Base-by-base conservation (phyloP, 176 grass and related monocot genomes). In the Ensete ventricosum region DNA sequence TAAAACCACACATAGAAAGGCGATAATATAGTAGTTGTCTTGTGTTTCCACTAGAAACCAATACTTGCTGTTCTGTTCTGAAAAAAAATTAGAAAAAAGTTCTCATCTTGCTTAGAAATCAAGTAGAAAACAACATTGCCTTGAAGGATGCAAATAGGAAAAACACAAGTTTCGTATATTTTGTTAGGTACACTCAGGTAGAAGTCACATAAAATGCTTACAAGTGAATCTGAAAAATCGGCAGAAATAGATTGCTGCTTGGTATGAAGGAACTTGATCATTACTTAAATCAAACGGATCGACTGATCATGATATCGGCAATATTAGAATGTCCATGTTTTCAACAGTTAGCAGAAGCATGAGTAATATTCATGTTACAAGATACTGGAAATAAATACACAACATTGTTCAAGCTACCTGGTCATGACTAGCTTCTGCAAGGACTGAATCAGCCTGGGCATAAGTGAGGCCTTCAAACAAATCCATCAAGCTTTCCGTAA, bases 401-500 rank as follows among this genome's bases (percentile, higher is more conserved):
- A 11, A 13, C 2, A 25, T 11, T 64, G 10, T 62, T 65, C 67
- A 52, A 64, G 55, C 34, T 81, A 98, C 95, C 84, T 98, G 90
- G 79, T 98, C 90, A 77, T 91, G 90, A 52, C 91, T 87, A 64
- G 86, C 84, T 80, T 89, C 90, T 69, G 88, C 80, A 73, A 91
- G 72, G 76, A 81, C 76, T 85, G 92, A 79, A 92, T 88, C 84
- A 80, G 90, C 83, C 60, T 98, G 88, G 81, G 85, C 95, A 73
- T 98, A 98, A 53, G 86, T 85, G 74, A 98, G 88, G 52, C 90
- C 88, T 78, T 98, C 95, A 76, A 98, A 98, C 71, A 98, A 91
- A 91, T 98, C 90, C 95, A 98, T 91, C 72, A 98, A 93, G 84
- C 88, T 98, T 81, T 93, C 90, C 0, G 90, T 89, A 24, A 98